A percentile compares a stretch with the other conserved stretches of the same genome.
Evolutionary conservation across 1,284 basidiomycete species (phyloP).

Genomic region (Pholiota adiposa): DNA sequence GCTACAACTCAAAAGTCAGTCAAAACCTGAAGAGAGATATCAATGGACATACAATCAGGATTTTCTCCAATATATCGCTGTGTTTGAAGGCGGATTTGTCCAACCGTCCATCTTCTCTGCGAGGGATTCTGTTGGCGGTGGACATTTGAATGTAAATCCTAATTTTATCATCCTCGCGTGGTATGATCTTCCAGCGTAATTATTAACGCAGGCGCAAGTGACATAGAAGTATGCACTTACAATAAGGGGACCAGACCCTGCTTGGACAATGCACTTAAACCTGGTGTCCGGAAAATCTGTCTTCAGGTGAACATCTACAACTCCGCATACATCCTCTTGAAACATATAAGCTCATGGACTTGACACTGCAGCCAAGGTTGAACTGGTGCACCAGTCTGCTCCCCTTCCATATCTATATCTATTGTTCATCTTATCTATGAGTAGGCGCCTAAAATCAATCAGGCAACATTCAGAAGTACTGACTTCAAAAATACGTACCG

Average conservation of each 20-base stretch:
- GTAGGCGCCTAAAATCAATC: conserved; percentile 24
- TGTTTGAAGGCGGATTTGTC: conserved; percentile 7
- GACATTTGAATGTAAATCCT: conserved; percentile 24
- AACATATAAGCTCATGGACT: neutral
- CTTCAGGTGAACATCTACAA: conserved; percentile 23
- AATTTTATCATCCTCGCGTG: conserved; percentile 25
- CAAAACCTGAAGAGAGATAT: too few relatives aligned
- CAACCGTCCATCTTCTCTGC: conserved; percentile 6
- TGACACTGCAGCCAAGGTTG: neutral
- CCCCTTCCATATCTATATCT: conserved; percentile 29
- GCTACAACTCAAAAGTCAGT: too few relatives aligned
- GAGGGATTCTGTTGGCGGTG: conserved; percentile 6
- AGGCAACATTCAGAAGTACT: neutral
- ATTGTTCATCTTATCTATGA: conserved; percentile 30
- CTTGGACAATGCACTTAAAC: conserved; percentile 27
- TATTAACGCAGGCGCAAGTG: neutral
- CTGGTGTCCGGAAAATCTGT: conserved; percentile 30
- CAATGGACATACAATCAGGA: conserved; percentile 2
- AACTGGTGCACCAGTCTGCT: conserved; percentile 21
- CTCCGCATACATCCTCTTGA: conserved; percentile 28
- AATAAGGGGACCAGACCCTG: conserved; percentile 18
- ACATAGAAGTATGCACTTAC: neutral
- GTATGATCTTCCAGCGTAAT: conserved; percentile 22
- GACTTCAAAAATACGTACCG: conserved; percentile 14
- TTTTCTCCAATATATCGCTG: conserved; percentile 3